Conservation (phyloP, 2,329 filamentous ascomycete species). For the Epichloe bromicola region DNA sequence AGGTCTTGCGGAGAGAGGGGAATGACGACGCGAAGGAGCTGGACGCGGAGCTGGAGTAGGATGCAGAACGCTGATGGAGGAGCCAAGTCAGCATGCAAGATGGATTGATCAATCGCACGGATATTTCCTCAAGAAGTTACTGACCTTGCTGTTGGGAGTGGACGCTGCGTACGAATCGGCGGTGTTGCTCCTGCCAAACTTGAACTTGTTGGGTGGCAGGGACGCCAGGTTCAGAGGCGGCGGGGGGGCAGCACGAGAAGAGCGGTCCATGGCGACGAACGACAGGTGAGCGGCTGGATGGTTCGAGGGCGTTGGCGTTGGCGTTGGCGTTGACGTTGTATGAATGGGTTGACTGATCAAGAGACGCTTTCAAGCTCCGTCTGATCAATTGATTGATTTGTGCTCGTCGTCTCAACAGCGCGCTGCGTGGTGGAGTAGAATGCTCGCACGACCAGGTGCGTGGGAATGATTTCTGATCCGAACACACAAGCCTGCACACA, state of each 20-base stretch:
- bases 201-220: slow-evolving; percentile 8
- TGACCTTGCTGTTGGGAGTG: slow-evolving; percentile 13
- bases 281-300: not conserved
- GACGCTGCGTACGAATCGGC: slow-evolving; percentile 12
- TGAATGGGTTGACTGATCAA: no score
- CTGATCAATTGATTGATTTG: no score
- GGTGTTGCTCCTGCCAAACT: slow-evolving; percentile 10
- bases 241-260: slow-evolving; percentile 6
- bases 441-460: not conserved
- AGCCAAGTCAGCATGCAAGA: slow-evolving; percentile 9
- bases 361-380: no score
- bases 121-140: not conserved
- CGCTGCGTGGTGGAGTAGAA: not conserved
- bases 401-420: not conserved
- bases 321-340: not conserved
- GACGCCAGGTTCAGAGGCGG: slow-evolving; percentile 6
- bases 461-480: no score
- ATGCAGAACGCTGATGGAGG: slow-evolving; percentile 14
- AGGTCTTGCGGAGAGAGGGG: slow-evolving; percentile 17
- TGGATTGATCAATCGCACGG: no score
- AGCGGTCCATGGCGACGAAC: slow-evolving; percentile 2
- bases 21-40: slow-evolving; percentile 11
- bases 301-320: not conserved
- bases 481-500: no score
- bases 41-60: slow-evolving; percentile 18